phyloP scores from a whole-genome alignment of 2,329 filamentous ascomycete genomes.

The Penicillium decumbens region DNA sequence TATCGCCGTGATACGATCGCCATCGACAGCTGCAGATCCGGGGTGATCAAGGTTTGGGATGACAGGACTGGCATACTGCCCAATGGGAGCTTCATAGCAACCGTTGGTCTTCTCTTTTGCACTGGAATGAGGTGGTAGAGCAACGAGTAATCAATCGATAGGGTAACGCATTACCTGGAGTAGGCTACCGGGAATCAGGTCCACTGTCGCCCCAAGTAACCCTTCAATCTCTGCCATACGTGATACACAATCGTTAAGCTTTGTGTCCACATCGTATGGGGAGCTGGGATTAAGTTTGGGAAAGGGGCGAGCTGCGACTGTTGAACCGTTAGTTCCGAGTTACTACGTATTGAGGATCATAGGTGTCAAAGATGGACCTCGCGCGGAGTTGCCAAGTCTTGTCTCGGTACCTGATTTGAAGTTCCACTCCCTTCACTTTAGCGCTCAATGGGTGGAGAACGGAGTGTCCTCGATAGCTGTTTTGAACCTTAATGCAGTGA shows the following conservation, averaged over 20 bases:
- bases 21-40: conserved; percentile 8
- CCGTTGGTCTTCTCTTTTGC: neutral
- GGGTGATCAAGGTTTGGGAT: conserved; percentile 12
- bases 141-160: neutral
- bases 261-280: conserved; percentile 14
- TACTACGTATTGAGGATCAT: neutral
- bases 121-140: neutral
- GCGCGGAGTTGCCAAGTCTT: neutral
- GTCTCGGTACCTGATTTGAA: conserved; percentile 1
- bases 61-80: conserved; percentile 4
- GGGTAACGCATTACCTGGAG: conserved; percentile 4
- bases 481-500: conserved; percentile 10
- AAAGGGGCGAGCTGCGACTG: neutral
- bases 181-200: conserved; percentile 9
- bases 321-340: neutral
- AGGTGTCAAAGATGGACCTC: neutral
- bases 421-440: neutral
- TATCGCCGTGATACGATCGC: conserved; percentile 10
- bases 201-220: conserved; percentile 12
- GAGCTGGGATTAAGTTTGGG: neutral
- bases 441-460: neutral
- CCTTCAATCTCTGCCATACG: conserved; percentile 18
- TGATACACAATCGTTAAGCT: conserved; percentile 19
- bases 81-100: conserved; percentile 8
- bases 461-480: conserved; percentile 5